A percentile compares a stretch with the other conserved stretches of the same genome.
These are phyloP conservation scores for Dactylellina sp. DNA, from an alignment of 2,329 filamentous ascomycete species.

Conservation along the genomic window DNA sequence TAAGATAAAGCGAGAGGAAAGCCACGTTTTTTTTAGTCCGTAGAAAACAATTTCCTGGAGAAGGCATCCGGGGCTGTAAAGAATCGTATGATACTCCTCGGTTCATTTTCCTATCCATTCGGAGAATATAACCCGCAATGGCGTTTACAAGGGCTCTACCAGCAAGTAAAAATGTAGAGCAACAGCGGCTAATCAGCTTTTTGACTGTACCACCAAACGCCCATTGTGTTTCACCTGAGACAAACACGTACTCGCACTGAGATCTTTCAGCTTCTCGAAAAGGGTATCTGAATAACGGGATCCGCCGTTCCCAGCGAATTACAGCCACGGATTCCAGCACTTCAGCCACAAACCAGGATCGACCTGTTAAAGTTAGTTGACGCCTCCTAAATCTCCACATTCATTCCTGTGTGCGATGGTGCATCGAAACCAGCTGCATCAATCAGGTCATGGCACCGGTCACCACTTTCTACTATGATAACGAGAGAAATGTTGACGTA, in stretches of 20 bases:
- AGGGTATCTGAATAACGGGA: not conserved
- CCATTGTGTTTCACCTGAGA: constrained; percentile 48
- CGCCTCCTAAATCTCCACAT: constrained; percentile 52
- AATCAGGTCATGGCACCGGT: constrained; percentile 8
- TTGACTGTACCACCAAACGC: constrained; percentile 25
- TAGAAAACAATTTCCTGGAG: too few species aligned
- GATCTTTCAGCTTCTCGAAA: constrained; percentile 21
- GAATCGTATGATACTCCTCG: constrained; percentile 44
- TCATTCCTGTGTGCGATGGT: constrained; percentile 29
- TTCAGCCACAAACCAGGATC: constrained; percentile 36
- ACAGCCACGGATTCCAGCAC: constrained; percentile 6
- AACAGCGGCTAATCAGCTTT: constrained; percentile 15
- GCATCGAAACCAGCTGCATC: constrained; percentile 11
- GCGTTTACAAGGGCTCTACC: constrained; percentile 36
- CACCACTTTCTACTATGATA: not conserved
- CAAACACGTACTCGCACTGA: constrained; percentile 23
- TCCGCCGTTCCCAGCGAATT: constrained; percentile 17
- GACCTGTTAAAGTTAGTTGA: not conserved
- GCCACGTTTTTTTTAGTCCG: constrained; percentile 25
- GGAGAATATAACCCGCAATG: constrained; percentile 53
- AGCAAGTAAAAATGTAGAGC: constrained; percentile 23
- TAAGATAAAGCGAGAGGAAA: not conserved
- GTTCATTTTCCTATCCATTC: constrained; percentile 49
- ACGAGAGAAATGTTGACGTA: not conserved
- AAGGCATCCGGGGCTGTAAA: not conserved